A percentile compares a stretch with the other conserved stretches of the same genome.
Conservation (phyloP, 805 yeast genomes). For the Candida dajiaensis region DNA sequence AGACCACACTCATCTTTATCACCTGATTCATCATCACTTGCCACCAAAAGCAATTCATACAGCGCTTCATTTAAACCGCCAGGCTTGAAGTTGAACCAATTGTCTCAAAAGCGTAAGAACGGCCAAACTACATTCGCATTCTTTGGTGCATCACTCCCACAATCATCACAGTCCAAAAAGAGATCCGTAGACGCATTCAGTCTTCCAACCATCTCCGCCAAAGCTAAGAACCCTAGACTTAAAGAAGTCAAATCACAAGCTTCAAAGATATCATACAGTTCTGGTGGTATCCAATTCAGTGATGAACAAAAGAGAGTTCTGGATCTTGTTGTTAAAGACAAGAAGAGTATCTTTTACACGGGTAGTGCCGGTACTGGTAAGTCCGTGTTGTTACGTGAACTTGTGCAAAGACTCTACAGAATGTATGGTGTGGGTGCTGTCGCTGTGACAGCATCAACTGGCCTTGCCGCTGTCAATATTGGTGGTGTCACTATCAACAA, state of each 20-base stretch:
- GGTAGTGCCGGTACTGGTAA: slow-evolving; percentile 91
- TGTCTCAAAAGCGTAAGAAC: background rate
- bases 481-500: slow-evolving; percentile 87
- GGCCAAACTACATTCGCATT: slow-evolving; percentile 1
- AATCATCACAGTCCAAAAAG: background rate
- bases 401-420: slow-evolving; percentile 48
- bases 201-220: background rate
- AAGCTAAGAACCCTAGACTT: slow-evolving; percentile 11
- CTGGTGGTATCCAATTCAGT: slow-evolving; percentile 23
- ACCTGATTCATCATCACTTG: background rate
- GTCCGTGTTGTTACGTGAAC: slow-evolving; percentile 57
- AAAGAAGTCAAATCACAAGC: background rate
- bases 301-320: slow-evolving; percentile 50
- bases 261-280: background rate
- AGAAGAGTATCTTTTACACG: slow-evolving; percentile 60
- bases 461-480: slow-evolving; percentile 90
- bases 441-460: slow-evolving; percentile 93
- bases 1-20: background rate
- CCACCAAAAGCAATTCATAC: background rate
- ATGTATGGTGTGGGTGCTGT: slow-evolving; percentile 45
- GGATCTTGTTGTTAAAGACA: slow-evolving; percentile 42
- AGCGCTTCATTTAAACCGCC: background rate
- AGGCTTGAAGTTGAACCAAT: background rate
- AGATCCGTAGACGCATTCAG: slow-evolving; percentile 4
- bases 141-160: background rate